A percentile compares a stretch with the other conserved stretches of the same genome.
These are phyloP conservation scores for Gastrolobium villosum DNA, from an alignment of 306 rosid genomes.

Conservation along the genomic window DNA sequence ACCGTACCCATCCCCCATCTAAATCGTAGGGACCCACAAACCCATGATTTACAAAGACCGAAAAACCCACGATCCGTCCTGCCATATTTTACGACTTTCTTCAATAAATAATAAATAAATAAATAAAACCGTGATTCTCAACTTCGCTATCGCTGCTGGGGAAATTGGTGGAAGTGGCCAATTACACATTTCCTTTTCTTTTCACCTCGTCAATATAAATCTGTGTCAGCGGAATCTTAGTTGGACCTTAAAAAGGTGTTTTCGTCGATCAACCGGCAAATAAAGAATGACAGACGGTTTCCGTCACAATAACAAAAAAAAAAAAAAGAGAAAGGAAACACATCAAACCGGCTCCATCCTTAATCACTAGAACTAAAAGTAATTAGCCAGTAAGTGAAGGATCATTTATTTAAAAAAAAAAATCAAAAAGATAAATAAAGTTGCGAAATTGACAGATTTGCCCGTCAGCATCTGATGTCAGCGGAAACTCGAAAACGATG, in stretches of 20 bases:
- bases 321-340: not conserved
- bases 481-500: constrained; percentile 52
- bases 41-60: constrained; percentile 32
- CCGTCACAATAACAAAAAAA: not conserved
- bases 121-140: not conserved
- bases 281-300: constrained; percentile 33
- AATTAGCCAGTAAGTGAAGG: not conserved
- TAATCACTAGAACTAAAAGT: not conserved
- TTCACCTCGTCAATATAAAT: constrained; percentile 24
- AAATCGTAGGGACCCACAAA: constrained; percentile 43
- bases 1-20: constrained; percentile 43
- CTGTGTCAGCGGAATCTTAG: constrained; percentile 35
- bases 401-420: not conserved
- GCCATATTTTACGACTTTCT: not conserved
- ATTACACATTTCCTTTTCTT: not conserved
- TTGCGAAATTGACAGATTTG: constrained; percentile 39
- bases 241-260: constrained; percentile 46
- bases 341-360: not conserved
- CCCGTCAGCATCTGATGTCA: constrained; percentile 47
- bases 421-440: not conserved
- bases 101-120: not conserved
- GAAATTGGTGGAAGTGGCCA: not conserved
- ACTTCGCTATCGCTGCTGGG: not conserved
- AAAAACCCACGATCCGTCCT: constrained; percentile 31
- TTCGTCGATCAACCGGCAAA: constrained; percentile 46